These are phyloP conservation scores for Arthonia radiata DNA, from an alignment of 495 filamentous ascomycete genomes.

Conservation along the genomic window DNA sequence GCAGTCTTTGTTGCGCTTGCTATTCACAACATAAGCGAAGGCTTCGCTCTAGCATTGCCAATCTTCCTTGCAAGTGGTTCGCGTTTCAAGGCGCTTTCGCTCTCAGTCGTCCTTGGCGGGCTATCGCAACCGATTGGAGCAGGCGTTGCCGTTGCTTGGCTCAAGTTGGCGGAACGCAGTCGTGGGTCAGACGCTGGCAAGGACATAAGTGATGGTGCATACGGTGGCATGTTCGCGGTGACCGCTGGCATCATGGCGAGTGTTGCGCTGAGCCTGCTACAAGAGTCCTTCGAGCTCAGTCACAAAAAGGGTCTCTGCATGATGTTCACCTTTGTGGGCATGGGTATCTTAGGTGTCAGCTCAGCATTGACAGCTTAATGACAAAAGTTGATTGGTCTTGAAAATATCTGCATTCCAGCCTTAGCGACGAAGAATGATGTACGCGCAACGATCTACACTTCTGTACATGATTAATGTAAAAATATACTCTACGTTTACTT, in stretches of 20 bases:
- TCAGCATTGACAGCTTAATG: conserved; percentile 47
- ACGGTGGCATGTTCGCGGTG: conserved; percentile 70
- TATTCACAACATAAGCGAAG: conserved; percentile 94
- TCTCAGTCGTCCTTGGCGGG: conserved; percentile 63
- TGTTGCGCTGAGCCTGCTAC: conserved; percentile 73
- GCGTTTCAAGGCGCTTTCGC: conserved; percentile 54
- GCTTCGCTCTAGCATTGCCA: conserved; percentile 79
- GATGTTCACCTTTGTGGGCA: conserved; percentile 65
- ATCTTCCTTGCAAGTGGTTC: conserved; percentile 67
- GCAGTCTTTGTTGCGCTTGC: conserved; percentile 87
- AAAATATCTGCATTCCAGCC: no score
- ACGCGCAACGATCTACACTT: no score
- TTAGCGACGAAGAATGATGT: no score
- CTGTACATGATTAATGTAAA: no score
- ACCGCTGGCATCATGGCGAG: conserved; percentile 90
- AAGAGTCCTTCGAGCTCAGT: conserved; percentile 56
- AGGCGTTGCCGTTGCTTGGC: conserved; percentile 60
- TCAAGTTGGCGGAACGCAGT: conserved; percentile 24
- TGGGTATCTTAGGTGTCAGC: conserved; percentile 69
- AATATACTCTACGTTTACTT: no score
- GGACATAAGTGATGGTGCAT: conserved; percentile 41
- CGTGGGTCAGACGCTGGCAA: conserved; percentile 12
- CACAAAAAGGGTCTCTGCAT: conserved; percentile 63
- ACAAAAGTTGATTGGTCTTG: no score
- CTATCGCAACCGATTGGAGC: conserved; percentile 72